Base-by-base conservation (phyloP, 495 filamentous ascomycete genomes). In the Penicillium coprophilum region DNA sequence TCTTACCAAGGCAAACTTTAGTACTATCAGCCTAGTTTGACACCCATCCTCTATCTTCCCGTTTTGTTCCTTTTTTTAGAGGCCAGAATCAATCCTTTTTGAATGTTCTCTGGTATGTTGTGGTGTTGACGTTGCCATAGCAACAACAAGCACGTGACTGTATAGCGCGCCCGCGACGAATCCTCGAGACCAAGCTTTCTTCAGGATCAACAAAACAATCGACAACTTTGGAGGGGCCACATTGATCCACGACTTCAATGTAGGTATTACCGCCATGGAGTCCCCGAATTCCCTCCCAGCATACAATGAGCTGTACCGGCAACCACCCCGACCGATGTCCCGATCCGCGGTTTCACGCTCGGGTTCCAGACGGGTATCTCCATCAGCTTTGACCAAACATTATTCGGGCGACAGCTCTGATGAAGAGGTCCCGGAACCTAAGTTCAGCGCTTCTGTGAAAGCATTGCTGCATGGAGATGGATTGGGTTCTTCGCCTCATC, bases 361-460 rank as follows among this genome's bases (percentile, higher is more conserved):
- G 40, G 59, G 64, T 44, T 76, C 76, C 58, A 68, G 73, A 60
- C 73, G 76, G 58, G 65, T 60, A 17, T 78, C 74, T 20, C 72
- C 75, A 47, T 21, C 66, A 67, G 62, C 64, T 2, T 24, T 60
- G 0, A 61, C 74, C 3, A 66, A 64, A 44, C 63, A 72, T n/a
- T 77, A 76, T 48, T 72, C 77, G 15, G 80, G 79, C 8, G 88
- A 92, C 63, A 91, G 87, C 72, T 91, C 88, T 17, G 89, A 92
- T 63, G 88, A 91, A 55, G 75, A 76, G 55, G 77, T 85, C 23
- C 87, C 87, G 32, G 88, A 88, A 56, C 88, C 90, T 71, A 90
- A 88, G 68, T 85, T 91, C 63, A 91, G 88, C 62, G 89, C 89
- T 32, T 80, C 88, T 34, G 89, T 88, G 9, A 91, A 90, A 62